Conservation (phyloP, 345 rosid genomes). For the Gossypium rotundifolium region DNA sequence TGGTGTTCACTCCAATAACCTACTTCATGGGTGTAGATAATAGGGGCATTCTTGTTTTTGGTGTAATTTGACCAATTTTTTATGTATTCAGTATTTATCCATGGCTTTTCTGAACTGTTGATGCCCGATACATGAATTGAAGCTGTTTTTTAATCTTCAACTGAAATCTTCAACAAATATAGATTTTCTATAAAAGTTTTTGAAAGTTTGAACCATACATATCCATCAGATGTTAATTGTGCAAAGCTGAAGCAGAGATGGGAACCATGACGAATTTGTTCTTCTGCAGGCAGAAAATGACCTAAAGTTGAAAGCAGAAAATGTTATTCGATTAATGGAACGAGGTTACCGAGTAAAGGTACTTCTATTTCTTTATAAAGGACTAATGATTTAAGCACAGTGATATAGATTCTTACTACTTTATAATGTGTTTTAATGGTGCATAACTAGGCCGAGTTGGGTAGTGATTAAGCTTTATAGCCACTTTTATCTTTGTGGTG, state of each 20-base stretch:
- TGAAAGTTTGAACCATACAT: not conserved
- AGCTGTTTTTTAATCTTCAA: not conserved
- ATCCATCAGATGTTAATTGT: not conserved
- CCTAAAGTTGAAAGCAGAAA: conserved; percentile 65
- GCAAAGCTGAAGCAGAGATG: not conserved
- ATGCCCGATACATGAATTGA: not conserved
- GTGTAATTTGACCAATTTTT: not conserved
- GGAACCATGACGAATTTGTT: conserved; percentile 2
- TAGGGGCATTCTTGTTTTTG: too few species aligned
- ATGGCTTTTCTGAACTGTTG: not conserved
- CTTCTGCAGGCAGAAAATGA: conserved; percentile 68
- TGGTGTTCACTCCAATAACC: too few species aligned
- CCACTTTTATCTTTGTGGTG: not conserved
- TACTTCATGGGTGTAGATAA: too few species aligned
- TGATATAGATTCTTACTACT: not conserved
- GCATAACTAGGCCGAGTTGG: not conserved
- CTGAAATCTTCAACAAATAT: not conserved
- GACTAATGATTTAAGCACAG: not conserved
- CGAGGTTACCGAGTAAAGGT: conserved; percentile 93
- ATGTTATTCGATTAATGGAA: conserved; percentile 57
- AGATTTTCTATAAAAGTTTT: not conserved
- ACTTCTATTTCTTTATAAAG: conserved; percentile 8
- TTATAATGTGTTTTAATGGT: not conserved
- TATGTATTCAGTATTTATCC: not conserved
- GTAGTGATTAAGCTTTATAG: not conserved